A percentile compares a stretch with the other conserved stretches of the same genome.
These are phyloP conservation scores for Gossypium schwendimanii DNA, from an alignment of 441 rosid species.

Conservation along the genomic window DNA sequence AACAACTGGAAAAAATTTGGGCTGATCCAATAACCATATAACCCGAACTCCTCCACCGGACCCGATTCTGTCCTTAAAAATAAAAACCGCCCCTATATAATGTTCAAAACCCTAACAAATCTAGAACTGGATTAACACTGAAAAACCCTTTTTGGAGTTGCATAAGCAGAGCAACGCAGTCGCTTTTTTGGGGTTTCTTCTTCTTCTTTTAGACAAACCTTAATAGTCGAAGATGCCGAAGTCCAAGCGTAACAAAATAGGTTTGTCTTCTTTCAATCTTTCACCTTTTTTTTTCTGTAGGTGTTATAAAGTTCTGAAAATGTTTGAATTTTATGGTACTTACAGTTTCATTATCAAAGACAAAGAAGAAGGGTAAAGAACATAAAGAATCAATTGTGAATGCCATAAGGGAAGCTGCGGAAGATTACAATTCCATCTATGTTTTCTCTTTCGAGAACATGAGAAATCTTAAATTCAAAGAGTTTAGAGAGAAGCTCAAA, in stretches of 20 bases:
- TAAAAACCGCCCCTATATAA: not conserved
- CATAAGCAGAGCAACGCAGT: not conserved
- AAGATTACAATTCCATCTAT: constrained; percentile 49
- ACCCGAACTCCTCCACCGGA: not conserved
- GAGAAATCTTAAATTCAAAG: constrained; percentile 93
- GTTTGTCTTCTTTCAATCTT: constrained; percentile 23
- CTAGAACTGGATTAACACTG: not conserved
- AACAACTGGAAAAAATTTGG: not conserved
- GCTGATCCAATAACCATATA: not conserved
- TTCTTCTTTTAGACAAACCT: not conserved
- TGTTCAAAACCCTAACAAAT: constrained; percentile 6
- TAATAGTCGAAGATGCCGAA: constrained; percentile 55
- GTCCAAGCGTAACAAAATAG: constrained; percentile 83
- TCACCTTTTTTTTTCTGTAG: not conserved
- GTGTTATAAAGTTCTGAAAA: not conserved
- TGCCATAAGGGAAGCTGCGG: constrained; percentile 66
- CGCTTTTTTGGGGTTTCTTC: not conserved
- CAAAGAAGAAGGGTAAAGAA: constrained; percentile 92
- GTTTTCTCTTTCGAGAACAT: constrained; percentile 90
- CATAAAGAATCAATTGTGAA: constrained; percentile 72
- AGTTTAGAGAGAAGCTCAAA: constrained; percentile 82
- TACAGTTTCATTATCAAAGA: constrained; percentile 82
- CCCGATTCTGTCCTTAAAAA: not conserved
- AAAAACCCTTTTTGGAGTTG: constrained; percentile 3
- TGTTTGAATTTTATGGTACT: not conserved